A percentile compares a stretch with the other conserved stretches of the same genome.
phyloP scores from a whole-genome alignment of 257 asterid species.

The Cinchona pubescens region DNA sequence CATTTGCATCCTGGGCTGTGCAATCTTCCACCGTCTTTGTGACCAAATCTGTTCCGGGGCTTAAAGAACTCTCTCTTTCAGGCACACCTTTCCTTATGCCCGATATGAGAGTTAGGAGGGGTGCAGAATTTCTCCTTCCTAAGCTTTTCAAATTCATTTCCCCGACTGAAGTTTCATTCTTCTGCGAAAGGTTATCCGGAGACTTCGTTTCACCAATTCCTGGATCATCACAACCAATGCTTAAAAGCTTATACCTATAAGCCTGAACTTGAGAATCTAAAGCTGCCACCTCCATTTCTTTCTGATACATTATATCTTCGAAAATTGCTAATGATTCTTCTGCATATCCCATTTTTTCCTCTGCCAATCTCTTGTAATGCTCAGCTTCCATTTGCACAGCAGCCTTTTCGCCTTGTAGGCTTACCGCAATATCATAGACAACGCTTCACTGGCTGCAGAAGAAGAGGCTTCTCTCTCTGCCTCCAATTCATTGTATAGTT shows the following conservation, averaged over 20 bases:
- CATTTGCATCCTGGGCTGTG: conserved; percentile 31
- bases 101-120: conserved; percentile 34
- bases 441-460: conserved; percentile 77
- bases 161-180: conserved; percentile 37
- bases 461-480: conserved; percentile 90
- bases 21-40: conserved; percentile 40
- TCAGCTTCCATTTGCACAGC: conserved; percentile 86
- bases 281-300: conserved; percentile 83
- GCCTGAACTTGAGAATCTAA: conserved; percentile 78
- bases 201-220: conserved; percentile 43
- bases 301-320: conserved; percentile 75
- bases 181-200: conserved; percentile 53
- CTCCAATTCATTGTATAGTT: conserved; percentile 75
- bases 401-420: conserved; percentile 84
- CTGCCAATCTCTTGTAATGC: conserved; percentile 79
- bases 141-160: conserved; percentile 30
- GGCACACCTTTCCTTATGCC: conserved; percentile 32
- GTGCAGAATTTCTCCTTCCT: conserved; percentile 66
- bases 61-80: conserved; percentile 39
- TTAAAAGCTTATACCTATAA: conserved; percentile 55
- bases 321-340: conserved; percentile 79
- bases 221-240: conserved; percentile 65
- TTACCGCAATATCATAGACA: conserved; percentile 76
- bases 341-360: conserved; percentile 79
- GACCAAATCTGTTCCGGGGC: conserved; percentile 30